Evolutionary conservation across 163 green algal species (phyloP).

Genomic region (Coccomyxa subellipsoidea): DNA sequence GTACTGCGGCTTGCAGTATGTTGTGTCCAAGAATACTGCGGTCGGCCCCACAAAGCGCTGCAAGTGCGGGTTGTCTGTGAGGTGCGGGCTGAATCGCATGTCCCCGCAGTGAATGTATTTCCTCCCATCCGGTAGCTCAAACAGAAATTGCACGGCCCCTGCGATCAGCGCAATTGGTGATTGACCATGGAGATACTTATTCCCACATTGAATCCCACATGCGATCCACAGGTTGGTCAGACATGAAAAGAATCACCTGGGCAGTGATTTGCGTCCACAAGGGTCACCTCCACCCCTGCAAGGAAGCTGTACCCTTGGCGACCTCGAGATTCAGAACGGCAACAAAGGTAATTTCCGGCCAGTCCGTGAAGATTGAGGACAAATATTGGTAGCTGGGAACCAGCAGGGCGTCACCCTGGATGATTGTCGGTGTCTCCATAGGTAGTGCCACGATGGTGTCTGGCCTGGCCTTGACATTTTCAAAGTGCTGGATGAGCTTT

Average conservation of each 20-base stretch:
- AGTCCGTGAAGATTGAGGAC: too few species aligned
- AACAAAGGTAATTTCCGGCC: too few species aligned
- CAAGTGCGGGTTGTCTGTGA: slow-evolving; percentile 49
- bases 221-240: background rate
- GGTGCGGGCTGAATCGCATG: slow-evolving; percentile 27
- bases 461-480: slow-evolving; percentile 41
- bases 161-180: slow-evolving; percentile 50
- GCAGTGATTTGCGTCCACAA: slow-evolving; percentile 56
- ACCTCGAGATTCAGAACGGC: too few species aligned
- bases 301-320: too few species aligned
- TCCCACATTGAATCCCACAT: too few species aligned
- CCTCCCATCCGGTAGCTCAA: slow-evolving; percentile 50
- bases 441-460: slow-evolving; percentile 42
- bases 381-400: too few species aligned
- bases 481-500: slow-evolving; percentile 43
- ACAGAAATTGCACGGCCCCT: slow-evolving; percentile 60
- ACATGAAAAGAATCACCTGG: slow-evolving; percentile 14
- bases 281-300: slow-evolving; percentile 55
- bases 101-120: slow-evolving; percentile 59
- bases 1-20: slow-evolving; percentile 56
- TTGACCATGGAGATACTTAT: too few species aligned
- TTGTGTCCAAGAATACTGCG: slow-evolving; percentile 61
- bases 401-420: slow-evolving; percentile 39
- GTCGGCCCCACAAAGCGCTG: slow-evolving; percentile 36
- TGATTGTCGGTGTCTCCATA: slow-evolving; percentile 35